Evolutionary conservation across 306 rosid species (phyloP), one percentile per base, ranked within the genome.

Genomic region (Prunus mira): DNA sequence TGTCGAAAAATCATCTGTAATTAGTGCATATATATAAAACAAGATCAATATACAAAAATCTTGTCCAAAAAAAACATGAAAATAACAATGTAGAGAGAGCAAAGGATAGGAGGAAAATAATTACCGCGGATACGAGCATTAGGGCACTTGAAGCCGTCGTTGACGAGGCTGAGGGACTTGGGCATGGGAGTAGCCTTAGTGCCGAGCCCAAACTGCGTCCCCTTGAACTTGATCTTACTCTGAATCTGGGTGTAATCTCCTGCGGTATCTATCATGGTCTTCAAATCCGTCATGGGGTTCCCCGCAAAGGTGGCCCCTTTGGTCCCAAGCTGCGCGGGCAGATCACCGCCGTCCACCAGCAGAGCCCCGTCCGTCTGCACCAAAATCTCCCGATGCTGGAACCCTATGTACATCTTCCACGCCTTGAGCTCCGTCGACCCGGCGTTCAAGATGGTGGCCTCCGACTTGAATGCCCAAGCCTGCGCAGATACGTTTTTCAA

Each of bases 141-240:
- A 0, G 97, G 99, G 82, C 99, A 95, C 72, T 86, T 88, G 58
- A 62, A 92, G 3, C 99, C 99, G 60, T 92, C 97, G 28, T 92
- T 92, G 19, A 41, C 82, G 0, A 95, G 93, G 43, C 47, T 75
- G 18, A 95, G 86, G 12, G 91, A 82, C 83, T 86, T 95, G 3
- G 99, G 99, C 99, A 95, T 82, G 0, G 99, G 99, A 1, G 64
- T 73, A 0, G 82, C 76, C 0, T 27, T 71, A 0, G 72, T 51
- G 22, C 79, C 86, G 20, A 87, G 73, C 4, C 99, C 99, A 22
- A 95, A 95, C 70, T 80, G 83, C 0, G 97, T 83, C 1, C 99
- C 99, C 0, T 15, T 73, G 7, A 95, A 34, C 25, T 22, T 13
- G 57, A 92, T 25, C 69, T 13, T 83, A 2, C 82, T 91, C 46